Base-by-base conservation (phyloP, 2,329 filamentous ascomycete species). In the Aspergillus unguis region DNA sequence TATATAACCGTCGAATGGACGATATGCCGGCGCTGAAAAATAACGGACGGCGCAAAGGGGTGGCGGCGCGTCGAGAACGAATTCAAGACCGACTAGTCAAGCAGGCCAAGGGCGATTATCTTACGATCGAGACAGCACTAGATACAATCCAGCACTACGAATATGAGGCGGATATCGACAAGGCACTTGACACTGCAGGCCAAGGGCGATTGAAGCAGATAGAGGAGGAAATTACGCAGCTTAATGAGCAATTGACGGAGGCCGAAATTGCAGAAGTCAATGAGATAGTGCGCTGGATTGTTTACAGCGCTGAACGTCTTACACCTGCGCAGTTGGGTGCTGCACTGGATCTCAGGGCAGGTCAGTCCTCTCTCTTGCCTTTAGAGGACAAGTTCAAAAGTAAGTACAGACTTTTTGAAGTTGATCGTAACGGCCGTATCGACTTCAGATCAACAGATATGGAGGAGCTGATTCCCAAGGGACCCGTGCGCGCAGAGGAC, bases 401-500 rank as follows among this genome's bases (percentile, higher is more conserved):
- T 6, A 45, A 45, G 23, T 45, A 45, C 29, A 28, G 28, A 7
- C 9, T 45, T 32, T 45, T 45, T 25, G n/a, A 33, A 25, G 10
- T 45, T 45, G 29, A 17, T 26, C 10, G 11, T 25, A 45, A 33
- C n/a, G 29, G 43, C n/a, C 6, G 29, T n/a, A 26, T 48, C 27
- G 45, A 31, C 26, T 48, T 48, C 45, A n/a, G 45, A 23, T 38
- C 45, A 3, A n/a, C 25, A 6, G 45, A 48, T n/a, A 40, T 48
- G 6, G 33, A 48, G n/a, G 45, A 40, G 1, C 29, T 40, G 26
- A 38, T 48, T 25, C 45, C 23, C 26, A 29, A 27, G 23, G 31
- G 44, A 9, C 23, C 8, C 7, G 23, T 6, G 5, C n/a, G 11
- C n/a, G 23, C 29, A 9, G 6, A 27, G 9, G 7, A 32, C n/a